phyloP scores from a whole-genome alignment of 73 alveolate genomes.

The Durusdinium trenchii region DNA sequence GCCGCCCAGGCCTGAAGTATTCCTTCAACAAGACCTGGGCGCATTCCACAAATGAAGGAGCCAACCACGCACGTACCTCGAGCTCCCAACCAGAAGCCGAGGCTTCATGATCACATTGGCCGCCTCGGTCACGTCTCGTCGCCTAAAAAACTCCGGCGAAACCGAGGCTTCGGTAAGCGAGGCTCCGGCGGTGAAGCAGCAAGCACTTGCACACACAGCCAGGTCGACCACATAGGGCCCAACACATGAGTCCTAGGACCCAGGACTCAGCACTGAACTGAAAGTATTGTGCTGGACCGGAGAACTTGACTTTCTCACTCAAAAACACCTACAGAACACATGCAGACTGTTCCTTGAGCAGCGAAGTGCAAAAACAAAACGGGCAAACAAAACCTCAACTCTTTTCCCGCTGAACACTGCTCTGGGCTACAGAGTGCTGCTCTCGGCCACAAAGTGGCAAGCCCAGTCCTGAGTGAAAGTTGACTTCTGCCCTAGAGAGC shows the following conservation, averaged over 20 bases:
- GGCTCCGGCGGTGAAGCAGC: conserved; percentile 36
- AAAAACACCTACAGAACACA: too few species aligned
- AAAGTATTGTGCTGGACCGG: too few species aligned
- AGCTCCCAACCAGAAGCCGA: conserved; percentile 35
- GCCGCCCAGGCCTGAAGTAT: conserved; percentile 26
- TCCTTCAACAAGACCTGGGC: conserved; percentile 74
- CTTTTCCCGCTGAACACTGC: too few species aligned
- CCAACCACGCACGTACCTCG: not conserved
- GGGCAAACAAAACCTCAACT: too few species aligned
- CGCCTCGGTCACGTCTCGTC: not conserved
- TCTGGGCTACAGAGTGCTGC: too few species aligned
- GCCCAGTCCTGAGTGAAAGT: conserved; percentile 43
- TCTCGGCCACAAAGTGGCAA: conserved; percentile 35
- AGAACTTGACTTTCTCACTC: too few species aligned
- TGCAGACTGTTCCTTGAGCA: too few species aligned
- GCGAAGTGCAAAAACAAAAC: too few species aligned
- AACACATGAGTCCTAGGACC: conserved; percentile 52
- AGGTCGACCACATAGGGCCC: conserved; percentile 95
- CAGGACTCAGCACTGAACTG: not conserved
- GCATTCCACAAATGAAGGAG: not conserved
- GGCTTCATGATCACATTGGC: conserved; percentile 47
- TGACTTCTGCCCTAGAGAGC: not conserved
- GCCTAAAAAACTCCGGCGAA: not conserved
- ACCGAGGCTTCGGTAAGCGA: not conserved
- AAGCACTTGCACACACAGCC: conserved; percentile 80